Evolutionary conservation across 2,329 filamentous ascomycete genomes (phyloP).

Genomic region (Colletotrichum gloeosporioides): DNA sequence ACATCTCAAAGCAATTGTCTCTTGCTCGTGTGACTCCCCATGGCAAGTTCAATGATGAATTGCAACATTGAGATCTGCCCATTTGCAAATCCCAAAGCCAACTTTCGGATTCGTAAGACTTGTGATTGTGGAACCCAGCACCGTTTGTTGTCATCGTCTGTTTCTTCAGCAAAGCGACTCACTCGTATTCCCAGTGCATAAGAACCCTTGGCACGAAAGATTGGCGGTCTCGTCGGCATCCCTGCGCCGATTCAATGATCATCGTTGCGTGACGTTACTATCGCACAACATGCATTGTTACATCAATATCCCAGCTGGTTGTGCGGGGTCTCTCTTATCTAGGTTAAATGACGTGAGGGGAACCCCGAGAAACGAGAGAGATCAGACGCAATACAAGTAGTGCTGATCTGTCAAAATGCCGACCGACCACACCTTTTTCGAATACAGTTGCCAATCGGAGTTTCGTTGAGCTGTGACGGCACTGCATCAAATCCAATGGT

Average conservation of each 20-base stretch:
- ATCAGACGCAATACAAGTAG: neutral
- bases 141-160: neutral
- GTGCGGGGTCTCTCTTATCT: neutral
- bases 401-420: neutral
- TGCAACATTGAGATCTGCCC: neutral
- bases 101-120: neutral
- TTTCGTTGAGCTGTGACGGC: neutral
- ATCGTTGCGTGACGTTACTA: neutral
- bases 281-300: neutral
- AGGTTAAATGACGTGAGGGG: neutral
- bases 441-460: neutral
- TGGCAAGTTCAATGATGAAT: neutral
- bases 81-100: neutral
- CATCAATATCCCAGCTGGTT: neutral
- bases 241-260: neutral
- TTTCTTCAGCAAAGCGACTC: neutral
- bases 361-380: neutral
- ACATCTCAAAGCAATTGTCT: fast-evolving
- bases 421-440: neutral
- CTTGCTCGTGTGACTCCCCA: neutral
- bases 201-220: neutral
- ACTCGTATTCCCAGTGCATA: fast-evolving
- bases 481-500: neutral
- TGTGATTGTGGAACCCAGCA: neutral
- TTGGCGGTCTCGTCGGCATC: neutral